These are phyloP conservation scores for Thielaviopsis cerberus DNA, from an alignment of 2,329 filamentous ascomycete species.

Conservation along the genomic window DNA sequence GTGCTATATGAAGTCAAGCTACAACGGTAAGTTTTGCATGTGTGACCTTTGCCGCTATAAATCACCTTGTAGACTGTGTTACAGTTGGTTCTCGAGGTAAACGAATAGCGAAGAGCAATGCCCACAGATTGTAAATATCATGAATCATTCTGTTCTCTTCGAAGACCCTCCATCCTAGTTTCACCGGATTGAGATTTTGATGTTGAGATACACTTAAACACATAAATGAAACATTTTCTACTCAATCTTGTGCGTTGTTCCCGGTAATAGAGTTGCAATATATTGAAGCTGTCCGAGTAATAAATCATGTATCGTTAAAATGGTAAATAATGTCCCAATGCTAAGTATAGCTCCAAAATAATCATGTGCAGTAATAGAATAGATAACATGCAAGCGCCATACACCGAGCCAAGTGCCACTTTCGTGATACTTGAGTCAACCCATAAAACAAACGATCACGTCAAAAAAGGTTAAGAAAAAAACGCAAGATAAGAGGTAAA, in stretches of 20 bases:
- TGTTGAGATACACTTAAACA: slow-evolving; percentile 53
- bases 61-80: slow-evolving; percentile 12
- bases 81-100: slow-evolving; percentile 73
- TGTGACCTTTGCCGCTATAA: slow-evolving; percentile 5
- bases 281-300: not conserved
- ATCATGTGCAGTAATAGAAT: not conserved
- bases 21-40: not conserved
- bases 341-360: slow-evolving; percentile 3
- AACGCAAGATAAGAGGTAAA: not conserved
- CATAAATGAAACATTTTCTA: not conserved
- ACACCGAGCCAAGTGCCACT: too few species aligned
- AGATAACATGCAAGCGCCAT: not conserved
- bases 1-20: not conserved
- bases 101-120: slow-evolving; percentile 76
- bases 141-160: slow-evolving; percentile 45
- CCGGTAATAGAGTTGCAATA: not conserved
- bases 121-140: slow-evolving; percentile 22
- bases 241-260: not conserved
- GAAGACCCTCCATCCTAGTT: slow-evolving; percentile 54
- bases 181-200: slow-evolving; percentile 64
- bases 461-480: not conserved
- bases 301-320: not conserved
- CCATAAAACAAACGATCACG: not conserved
- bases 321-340: not conserved
- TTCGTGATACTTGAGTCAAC: not conserved